Percentiles rank a stretch among this genome's conserved stretches.
These are phyloP conservation scores for Rhodotorula sp. DNA, from an alignment of 1,284 basidiomycete genomes.

Conservation along the genomic window DNA sequence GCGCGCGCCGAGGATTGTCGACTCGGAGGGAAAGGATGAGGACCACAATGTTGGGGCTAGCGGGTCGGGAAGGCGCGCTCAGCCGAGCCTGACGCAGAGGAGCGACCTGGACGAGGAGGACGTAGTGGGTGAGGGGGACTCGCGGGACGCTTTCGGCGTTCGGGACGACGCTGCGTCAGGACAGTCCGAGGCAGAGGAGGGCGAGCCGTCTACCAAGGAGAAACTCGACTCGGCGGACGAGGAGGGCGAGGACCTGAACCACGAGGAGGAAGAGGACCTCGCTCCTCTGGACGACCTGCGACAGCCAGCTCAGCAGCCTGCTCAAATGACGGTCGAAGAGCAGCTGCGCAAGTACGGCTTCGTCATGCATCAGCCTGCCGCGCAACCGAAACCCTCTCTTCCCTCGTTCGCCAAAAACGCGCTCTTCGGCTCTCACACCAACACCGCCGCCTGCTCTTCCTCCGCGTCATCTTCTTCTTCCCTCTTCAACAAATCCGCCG, in stretches of 20 bases:
- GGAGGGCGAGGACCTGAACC: neutral
- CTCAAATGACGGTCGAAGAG: neutral
- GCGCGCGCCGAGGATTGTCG: conserved; percentile 1
- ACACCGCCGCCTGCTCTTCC: neutral
- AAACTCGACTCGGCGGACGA: conserved; percentile 1
- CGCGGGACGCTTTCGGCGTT: too few relatives aligned
- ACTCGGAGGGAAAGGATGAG: neutral
- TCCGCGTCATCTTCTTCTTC: neutral
- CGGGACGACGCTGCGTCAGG: too few relatives aligned
- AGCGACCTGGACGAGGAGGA: neutral
- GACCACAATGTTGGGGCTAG: neutral
- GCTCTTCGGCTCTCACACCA: too few relatives aligned
- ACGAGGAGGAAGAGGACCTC: neutral
- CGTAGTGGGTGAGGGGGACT: too few relatives aligned
- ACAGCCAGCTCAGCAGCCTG: neutral
- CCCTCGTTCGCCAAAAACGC: too few relatives aligned
- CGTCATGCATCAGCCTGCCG: neutral
- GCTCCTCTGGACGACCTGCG: neutral
- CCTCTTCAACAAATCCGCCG: neutral
- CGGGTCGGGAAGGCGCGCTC: neutral
- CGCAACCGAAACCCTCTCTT: too few relatives aligned
- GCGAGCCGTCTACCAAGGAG: neutral
- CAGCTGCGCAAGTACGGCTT: neutral
- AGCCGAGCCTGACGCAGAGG: neutral
- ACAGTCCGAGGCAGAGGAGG: too few relatives aligned